These are phyloP conservation scores for Zygoascus bituminiphila DNA, from an alignment of 805 yeast species.

Conservation along the genomic window DNA sequence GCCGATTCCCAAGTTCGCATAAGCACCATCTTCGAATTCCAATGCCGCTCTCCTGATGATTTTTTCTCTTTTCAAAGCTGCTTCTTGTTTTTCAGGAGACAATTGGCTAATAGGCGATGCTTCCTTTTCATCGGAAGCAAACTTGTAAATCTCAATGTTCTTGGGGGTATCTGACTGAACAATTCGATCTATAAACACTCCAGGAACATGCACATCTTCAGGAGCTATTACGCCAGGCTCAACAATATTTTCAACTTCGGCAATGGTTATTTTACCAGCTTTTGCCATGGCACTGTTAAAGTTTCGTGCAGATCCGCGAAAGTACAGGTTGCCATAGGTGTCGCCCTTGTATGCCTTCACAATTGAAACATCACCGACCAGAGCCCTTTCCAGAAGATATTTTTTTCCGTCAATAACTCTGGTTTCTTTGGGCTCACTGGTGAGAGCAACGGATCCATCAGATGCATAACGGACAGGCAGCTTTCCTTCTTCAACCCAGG, in stretches of 20 bases:
- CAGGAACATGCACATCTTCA: constrained; percentile 38
- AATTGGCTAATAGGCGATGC: background rate
- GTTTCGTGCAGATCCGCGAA: constrained; percentile 37
- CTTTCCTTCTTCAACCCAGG: constrained; percentile 39
- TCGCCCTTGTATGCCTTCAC: constrained; percentile 43
- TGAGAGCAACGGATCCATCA: constrained; percentile 29
- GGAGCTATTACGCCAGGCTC: constrained; percentile 37
- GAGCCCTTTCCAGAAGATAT: constrained; percentile 34
- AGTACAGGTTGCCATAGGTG: constrained; percentile 41
- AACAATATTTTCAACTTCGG: constrained; percentile 41
- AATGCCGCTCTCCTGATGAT: constrained; percentile 39
- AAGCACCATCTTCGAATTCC: constrained; percentile 38
- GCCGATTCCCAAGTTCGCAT: constrained; percentile 44
- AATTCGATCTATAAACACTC: constrained; percentile 33
- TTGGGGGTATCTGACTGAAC: constrained; percentile 35
- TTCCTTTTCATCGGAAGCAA: constrained; percentile 7
- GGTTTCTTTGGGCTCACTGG: constrained; percentile 32
- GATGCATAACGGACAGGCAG: constrained; percentile 33
- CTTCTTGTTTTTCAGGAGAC: constrained; percentile 10
- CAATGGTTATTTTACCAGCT: constrained; percentile 36
- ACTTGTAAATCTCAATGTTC: constrained; percentile 29
- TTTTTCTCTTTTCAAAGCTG: constrained; percentile 22
- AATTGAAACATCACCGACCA: constrained; percentile 40
- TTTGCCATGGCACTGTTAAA: constrained; percentile 37
- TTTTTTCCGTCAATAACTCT: constrained; percentile 34